phyloP scores from a whole-genome alignment of 192 early-diverging fungal species.

The Backusella luteola region DNA sequence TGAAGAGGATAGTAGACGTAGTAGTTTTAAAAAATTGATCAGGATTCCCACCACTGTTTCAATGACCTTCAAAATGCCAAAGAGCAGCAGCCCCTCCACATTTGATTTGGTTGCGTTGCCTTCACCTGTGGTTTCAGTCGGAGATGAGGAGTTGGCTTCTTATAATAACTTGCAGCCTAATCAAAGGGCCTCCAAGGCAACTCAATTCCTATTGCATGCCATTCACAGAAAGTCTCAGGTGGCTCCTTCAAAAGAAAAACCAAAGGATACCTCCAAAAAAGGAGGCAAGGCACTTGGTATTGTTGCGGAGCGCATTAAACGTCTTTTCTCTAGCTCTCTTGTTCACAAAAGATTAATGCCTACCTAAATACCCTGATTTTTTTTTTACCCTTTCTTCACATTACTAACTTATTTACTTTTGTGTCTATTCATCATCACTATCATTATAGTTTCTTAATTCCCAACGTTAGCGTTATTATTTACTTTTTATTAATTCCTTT shows the following conservation, averaged over 20 bases:
- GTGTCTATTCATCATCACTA: background rate
- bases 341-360: slow-evolving; percentile 6
- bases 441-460: background rate
- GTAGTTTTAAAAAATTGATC: slow-evolving; percentile 3
- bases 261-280: background rate
- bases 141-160: slow-evolving; percentile 18
- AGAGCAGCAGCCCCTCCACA: background rate
- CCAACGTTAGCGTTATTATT: background rate
- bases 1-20: background rate
- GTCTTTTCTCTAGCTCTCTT: background rate
- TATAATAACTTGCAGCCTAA: background rate
- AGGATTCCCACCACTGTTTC: background rate
- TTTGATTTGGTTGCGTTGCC: background rate
- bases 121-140: slow-evolving; percentile 8
- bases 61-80: slow-evolving; percentile 3
- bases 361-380: background rate
- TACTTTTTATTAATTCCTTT: background rate
- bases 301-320: background rate
- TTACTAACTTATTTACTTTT: background rate
- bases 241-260: slow-evolving; percentile 5
- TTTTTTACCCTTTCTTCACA: background rate
- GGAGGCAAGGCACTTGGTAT: background rate
- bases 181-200: slow-evolving; percentile 6
- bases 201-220: background rate
- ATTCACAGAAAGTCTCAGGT: slow-evolving; percentile 10